Evolutionary conservation across 257 asterid genomes (phyloP).

Genomic region (Solanum virginianum): DNA sequence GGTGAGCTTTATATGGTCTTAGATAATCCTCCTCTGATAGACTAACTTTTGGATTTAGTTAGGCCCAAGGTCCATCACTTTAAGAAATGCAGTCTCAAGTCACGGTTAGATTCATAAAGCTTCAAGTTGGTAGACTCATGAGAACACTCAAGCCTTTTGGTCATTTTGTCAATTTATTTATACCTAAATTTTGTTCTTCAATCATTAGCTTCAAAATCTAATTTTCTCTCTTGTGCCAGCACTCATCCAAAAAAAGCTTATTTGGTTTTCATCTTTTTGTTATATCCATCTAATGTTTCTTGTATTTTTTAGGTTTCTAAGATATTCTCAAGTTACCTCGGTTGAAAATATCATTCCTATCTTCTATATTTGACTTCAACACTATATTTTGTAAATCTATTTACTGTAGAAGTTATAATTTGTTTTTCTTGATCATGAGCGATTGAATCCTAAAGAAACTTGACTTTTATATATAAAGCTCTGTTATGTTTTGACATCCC

Average conservation of each 20-base stretch:
- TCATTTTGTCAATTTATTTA: not conserved
- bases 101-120: not conserved
- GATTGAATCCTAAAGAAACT: not conserved
- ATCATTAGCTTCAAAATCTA: not conserved
- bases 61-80: not conserved
- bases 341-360: not conserved
- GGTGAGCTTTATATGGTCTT: not conserved
- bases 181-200: not conserved
- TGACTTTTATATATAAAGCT: not conserved
- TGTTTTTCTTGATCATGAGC: not conserved
- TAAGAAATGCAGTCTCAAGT: not conserved
- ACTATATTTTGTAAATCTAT: not conserved
- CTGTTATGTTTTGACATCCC: not conserved
- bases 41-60: not conserved
- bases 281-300: not conserved
- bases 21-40: not conserved
- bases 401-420: not conserved
- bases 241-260: not conserved
- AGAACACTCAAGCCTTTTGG: not conserved
- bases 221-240: not conserved
- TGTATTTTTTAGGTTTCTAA: not conserved
- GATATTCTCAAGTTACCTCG: not conserved
- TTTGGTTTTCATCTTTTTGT: not conserved
- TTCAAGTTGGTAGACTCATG: not conserved
- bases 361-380: not conserved